Evolutionary conservation across 805 yeast species (phyloP), one percentile per base, ranked within the genome.

Genomic region (Pichia pseudocactophila): DNA sequence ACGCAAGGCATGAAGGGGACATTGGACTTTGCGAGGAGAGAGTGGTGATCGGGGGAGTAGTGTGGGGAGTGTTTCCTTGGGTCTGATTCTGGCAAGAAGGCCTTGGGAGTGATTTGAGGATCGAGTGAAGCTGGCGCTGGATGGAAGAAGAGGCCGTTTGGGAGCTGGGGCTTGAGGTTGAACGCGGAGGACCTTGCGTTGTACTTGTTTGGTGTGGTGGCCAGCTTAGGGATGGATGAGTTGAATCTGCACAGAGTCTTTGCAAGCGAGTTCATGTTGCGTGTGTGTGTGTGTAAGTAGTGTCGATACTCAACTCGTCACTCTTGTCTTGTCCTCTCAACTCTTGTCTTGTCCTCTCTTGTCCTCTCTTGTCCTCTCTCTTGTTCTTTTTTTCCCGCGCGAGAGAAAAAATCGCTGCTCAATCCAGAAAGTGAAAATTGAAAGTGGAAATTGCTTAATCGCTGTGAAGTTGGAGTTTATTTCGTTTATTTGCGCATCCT

Each of bases 141-240:
- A 40, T 62, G 64, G 42, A 50, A 59, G 42, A 50, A 61, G 9
- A 63, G 38, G 2, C 68, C 68, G 11, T 53, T 47, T 12, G 67
- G 66, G 25, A 62, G 46, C 10, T 41, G 41, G 20, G 65, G 66
- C 39, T 54, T 62, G 25, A 62, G 34, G 40, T 64, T 64, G 52
- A 61, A 64, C 7, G 61, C 68, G 16, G 66, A 61, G 2, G 66
- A 60, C 46, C 57, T 63, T 6, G 59, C 34, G 40, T 62, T 63
- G 48, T 54, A 64, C 44, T 60, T 61, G 45, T 63, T 64, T 17
- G 67, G 67, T 3, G 65, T 61, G 9, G 53, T 43, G 3, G 62
- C 51, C n/a, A 62, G 44, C 38, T 59, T 57, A 7, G 54, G 57
- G 25, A 46, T 31, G 8, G 40, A 26, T 1, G 43, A 38, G 34